Percentiles rank a stretch among this genome's conserved stretches.
Conservation (phyloP, 73 alveolate species). For the Paramecium pentaurelia region DNA sequence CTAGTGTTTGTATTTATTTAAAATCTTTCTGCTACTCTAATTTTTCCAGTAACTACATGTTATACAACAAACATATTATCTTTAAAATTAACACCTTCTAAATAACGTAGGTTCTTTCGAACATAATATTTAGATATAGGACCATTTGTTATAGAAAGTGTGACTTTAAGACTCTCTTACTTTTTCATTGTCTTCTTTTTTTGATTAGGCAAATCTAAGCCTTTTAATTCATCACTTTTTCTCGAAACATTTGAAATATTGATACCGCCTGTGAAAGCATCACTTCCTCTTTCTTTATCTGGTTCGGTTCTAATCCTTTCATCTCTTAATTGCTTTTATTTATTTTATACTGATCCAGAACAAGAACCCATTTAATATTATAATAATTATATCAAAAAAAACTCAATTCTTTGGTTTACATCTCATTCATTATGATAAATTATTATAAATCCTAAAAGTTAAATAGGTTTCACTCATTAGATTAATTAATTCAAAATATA, state of each 20-base stretch:
- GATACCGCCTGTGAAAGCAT: background rate
- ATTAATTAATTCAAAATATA: background rate
- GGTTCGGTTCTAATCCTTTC: background rate
- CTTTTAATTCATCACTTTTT: background rate
- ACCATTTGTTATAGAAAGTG: background rate
- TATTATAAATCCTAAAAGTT: background rate
- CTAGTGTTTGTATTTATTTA: background rate
- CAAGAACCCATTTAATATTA: background rate
- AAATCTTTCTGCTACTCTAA: background rate
- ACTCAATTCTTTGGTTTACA: background rate
- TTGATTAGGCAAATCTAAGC: background rate
- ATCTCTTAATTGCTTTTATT: background rate
- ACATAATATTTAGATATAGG: background rate
- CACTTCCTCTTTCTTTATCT: background rate
- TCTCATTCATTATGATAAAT: background rate
- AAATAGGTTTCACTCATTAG: background rate
- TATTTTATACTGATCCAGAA: background rate
- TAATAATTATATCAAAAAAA: background rate
- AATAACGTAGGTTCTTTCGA: background rate
- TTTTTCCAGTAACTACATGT: background rate
- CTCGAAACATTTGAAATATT: background rate
- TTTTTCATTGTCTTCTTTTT: background rate
- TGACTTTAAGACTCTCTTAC: background rate
- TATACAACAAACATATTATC: background rate
- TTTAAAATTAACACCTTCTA: background rate